Evolutionary conservation across 345 rosid genomes (phyloP).

Genomic region (Cardamine resedifolia): DNA sequence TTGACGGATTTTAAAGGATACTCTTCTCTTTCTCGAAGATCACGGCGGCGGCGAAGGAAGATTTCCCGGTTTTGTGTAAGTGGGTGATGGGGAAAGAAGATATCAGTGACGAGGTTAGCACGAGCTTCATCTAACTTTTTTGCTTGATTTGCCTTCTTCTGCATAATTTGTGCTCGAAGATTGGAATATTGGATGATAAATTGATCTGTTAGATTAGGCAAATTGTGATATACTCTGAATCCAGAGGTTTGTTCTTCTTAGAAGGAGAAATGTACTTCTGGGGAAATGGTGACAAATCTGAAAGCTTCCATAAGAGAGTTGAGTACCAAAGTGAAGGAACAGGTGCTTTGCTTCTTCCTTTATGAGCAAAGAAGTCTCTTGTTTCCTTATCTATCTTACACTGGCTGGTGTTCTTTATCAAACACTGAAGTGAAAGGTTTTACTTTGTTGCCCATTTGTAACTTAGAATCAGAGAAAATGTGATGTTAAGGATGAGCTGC

Average conservation of each 20-base stretch:
- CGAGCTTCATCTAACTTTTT: not conserved
- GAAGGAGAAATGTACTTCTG: conserved; percentile 5
- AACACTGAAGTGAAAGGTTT: conserved; percentile 17
- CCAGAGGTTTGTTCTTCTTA: conserved; percentile 18
- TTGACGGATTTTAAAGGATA: not conserved
- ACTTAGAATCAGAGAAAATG: conserved; percentile 48
- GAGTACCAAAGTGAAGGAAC: conserved; percentile 36
- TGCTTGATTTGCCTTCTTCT: not conserved
- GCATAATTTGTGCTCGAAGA: conserved; percentile 2
- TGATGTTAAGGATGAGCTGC: conserved; percentile 39
- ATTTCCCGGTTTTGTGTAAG: not conserved
- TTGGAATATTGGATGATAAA: not conserved
- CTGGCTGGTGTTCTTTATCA: not conserved
- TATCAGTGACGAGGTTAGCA: conserved; percentile 29
- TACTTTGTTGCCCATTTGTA: not conserved
- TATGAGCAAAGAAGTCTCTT: not conserved
- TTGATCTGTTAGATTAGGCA: conserved; percentile 14
- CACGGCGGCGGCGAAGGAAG: not conserved
- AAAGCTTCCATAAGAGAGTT: conserved; percentile 42
- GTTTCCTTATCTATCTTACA: not conserved
- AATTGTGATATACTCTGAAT: conserved; percentile 10
- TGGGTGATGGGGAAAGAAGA: conserved; percentile 26
- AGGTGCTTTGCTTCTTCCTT: conserved; percentile 36
- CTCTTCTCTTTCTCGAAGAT: conserved; percentile 1
- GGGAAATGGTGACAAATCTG: conserved; percentile 34